A percentile compares a stretch with the other conserved stretches of the same genome.
phyloP scores from a whole-genome alignment of 371 early-diverging fungal genomes.

The Mortierella sp. region DNA sequence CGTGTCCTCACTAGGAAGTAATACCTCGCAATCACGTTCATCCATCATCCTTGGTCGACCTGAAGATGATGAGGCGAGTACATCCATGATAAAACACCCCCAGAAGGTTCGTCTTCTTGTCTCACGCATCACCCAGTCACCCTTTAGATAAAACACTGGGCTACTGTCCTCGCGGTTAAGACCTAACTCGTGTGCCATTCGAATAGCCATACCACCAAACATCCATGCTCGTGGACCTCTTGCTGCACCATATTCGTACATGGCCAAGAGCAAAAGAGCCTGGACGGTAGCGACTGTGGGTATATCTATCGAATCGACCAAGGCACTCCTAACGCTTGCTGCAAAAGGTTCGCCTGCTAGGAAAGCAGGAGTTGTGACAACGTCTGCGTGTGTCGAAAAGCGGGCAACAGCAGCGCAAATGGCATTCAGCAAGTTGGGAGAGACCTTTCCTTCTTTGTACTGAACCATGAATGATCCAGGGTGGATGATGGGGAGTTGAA shows the following conservation, averaged over 20 bases:
- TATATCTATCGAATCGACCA: slow-evolving; percentile 61
- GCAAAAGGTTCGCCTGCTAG: slow-evolving; percentile 59
- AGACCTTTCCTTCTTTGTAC: slow-evolving; percentile 46
- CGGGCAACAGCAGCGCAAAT: slow-evolving; percentile 57
- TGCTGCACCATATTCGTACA: slow-evolving; percentile 74
- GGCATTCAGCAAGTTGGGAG: slow-evolving; percentile 45
- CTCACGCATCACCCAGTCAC: slow-evolving; percentile 66
- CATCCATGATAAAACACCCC: slow-evolving; percentile 60
- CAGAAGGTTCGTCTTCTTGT: slow-evolving; percentile 65
- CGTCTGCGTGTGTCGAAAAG: slow-evolving; percentile 56
- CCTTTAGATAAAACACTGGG: slow-evolving; percentile 46
- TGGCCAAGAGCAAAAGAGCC: slow-evolving; percentile 63
- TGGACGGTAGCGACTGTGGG: slow-evolving; percentile 67
- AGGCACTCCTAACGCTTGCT: slow-evolving; percentile 34
- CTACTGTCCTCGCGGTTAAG: slow-evolving; percentile 64
- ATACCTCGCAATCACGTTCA: slow-evolving; percentile 66
- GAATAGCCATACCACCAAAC: slow-evolving; percentile 72
- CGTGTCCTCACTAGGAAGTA: slow-evolving; percentile 66
- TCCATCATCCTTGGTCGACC: slow-evolving; percentile 69
- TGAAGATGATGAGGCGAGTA: slow-evolving; percentile 58
- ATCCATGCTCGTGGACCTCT: slow-evolving; percentile 74
- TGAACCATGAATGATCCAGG: slow-evolving; percentile 56
- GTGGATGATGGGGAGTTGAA: slow-evolving; percentile 68
- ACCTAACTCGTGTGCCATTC: slow-evolving; percentile 66
- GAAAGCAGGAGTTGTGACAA: slow-evolving; percentile 45